phyloP scores from a whole-genome alignment of 108 stramenopile species.

The Skeletonema potamos region DNA sequence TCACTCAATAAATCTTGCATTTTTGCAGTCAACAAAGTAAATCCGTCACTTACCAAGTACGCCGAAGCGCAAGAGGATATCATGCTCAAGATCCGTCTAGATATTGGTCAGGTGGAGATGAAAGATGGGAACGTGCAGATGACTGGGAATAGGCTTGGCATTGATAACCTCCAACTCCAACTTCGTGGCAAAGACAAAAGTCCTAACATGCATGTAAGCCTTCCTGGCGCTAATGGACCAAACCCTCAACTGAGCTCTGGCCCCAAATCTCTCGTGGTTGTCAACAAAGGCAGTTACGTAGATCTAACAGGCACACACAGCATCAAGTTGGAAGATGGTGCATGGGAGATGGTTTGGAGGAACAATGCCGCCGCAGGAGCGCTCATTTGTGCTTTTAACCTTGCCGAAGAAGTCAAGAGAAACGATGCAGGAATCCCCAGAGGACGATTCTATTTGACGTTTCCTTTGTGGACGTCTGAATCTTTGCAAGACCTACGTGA shows the following conservation, averaged over 20 bases:
- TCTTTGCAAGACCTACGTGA: conserved; percentile 40
- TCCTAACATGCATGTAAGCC: conserved; percentile 24
- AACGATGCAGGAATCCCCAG: conserved; percentile 57
- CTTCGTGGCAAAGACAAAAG: conserved; percentile 23
- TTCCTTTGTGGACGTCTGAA: conserved; percentile 59
- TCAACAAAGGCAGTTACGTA: conserved; percentile 44
- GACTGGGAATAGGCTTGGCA: conserved; percentile 29
- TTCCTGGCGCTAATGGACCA: conserved; percentile 69
- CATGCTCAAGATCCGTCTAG: conserved; percentile 42
- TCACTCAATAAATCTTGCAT: neutral
- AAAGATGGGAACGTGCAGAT: conserved; percentile 1
- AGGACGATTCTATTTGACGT: conserved; percentile 57
- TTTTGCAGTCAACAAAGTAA: conserved; percentile 30
- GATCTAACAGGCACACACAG: conserved; percentile 37
- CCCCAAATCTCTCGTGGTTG: conserved; percentile 22
- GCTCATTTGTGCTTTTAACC: conserved; percentile 58
- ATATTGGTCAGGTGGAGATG: conserved; percentile 27
- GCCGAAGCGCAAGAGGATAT: conserved; percentile 32
- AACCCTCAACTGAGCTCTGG: conserved; percentile 67
- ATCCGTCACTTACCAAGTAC: conserved; percentile 30
- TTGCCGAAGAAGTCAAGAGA: conserved; percentile 48
- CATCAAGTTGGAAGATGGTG: conserved; percentile 48
- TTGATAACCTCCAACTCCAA: conserved; percentile 35
- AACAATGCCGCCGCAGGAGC: conserved; percentile 53
- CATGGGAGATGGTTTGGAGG: conserved; percentile 73